Evolutionary conservation across 140 eudicot genomes (phyloP).

Genomic region (Stevia rebaudiana): DNA sequence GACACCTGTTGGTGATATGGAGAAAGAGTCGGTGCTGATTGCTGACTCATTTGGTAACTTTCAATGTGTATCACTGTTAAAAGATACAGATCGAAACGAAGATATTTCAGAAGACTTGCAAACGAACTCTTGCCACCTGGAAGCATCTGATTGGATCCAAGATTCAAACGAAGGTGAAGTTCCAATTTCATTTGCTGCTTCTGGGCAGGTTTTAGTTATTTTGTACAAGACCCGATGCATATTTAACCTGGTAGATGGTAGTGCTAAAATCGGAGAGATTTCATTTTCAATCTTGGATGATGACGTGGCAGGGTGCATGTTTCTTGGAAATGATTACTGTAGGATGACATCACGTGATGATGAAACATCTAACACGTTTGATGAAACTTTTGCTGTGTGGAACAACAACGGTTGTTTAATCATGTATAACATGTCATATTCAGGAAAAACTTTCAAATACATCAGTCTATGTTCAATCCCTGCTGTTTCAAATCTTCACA

Average conservation of each 20-base stretch:
- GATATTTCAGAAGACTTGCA: conserved; percentile 31
- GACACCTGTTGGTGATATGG: conserved; percentile 48
- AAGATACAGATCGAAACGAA: conserved; percentile 40
- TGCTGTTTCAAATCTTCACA: conserved; percentile 44
- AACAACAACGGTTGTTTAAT: conserved; percentile 57
- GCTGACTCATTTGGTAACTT: conserved; percentile 70
- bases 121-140: conserved; percentile 33
- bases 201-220: conserved; percentile 60
- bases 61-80: conserved; percentile 54
- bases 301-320: conserved; percentile 64
- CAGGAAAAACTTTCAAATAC: conserved; percentile 45
- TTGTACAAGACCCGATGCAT: conserved; percentile 49
- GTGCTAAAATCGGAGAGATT: conserved; percentile 58
- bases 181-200: conserved; percentile 54
- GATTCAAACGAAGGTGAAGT: conserved; percentile 47
- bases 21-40: conserved; percentile 52
- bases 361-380: conserved; percentile 25
- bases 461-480: conserved; percentile 43
- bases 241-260: conserved; percentile 53
- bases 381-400: conserved; percentile 66
- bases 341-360: not conserved
- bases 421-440: conserved; percentile 54
- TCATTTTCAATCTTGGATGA: conserved; percentile 44
- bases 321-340: conserved; percentile 41
- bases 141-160: conserved; percentile 29